Conservation (phyloP, 2,329 filamentous ascomycete genomes). For the Tolypocladium nubicola region DNA sequence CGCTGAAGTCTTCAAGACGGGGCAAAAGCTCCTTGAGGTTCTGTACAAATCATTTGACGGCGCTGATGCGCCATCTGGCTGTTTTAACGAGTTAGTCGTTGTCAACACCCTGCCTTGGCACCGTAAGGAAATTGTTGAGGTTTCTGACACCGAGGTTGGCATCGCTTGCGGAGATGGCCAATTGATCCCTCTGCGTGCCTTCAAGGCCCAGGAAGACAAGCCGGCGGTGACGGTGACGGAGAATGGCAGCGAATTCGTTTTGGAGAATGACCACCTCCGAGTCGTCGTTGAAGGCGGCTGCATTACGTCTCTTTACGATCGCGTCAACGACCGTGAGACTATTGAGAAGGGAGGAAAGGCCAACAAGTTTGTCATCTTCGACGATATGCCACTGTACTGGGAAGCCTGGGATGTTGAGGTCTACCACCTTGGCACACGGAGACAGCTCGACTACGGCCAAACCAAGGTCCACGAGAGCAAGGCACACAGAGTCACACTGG, state of each 20-base stretch:
- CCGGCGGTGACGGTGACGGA: slow-evolving; percentile 42
- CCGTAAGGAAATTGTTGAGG: slow-evolving; percentile 61
- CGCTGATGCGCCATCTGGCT: slow-evolving; percentile 26
- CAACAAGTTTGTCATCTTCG: slow-evolving; percentile 88
- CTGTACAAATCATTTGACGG: slow-evolving; percentile 60
- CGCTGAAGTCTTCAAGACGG: slow-evolving; percentile 68
- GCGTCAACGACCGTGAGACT: slow-evolving; percentile 61
- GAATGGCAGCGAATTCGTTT: slow-evolving; percentile 53
- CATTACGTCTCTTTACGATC: slow-evolving; percentile 79
- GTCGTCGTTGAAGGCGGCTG: slow-evolving; percentile 64
- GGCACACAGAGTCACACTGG: slow-evolving; percentile 67
- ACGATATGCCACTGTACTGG: slow-evolving; percentile 96
- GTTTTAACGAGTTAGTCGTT: slow-evolving; percentile 43
- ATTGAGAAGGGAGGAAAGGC: slow-evolving; percentile 65
- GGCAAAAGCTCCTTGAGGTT: slow-evolving; percentile 59
- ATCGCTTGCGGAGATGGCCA: slow-evolving; percentile 48
- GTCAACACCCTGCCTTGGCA: slow-evolving; percentile 85
- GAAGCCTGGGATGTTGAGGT: slow-evolving; percentile 98
- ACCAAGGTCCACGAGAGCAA: slow-evolving; percentile 63
- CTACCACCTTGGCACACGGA: slow-evolving; percentile 79
- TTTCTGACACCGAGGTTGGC: slow-evolving; percentile 42
- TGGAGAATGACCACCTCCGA: slow-evolving; percentile 68
- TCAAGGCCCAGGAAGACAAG: slow-evolving; percentile 33
- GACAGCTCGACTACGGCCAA: slow-evolving; percentile 58
- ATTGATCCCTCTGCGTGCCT: slow-evolving; percentile 37